phyloP scores from a whole-genome alignment of 768 basidiomycete genomes.

The Tricholoma sp. region DNA sequence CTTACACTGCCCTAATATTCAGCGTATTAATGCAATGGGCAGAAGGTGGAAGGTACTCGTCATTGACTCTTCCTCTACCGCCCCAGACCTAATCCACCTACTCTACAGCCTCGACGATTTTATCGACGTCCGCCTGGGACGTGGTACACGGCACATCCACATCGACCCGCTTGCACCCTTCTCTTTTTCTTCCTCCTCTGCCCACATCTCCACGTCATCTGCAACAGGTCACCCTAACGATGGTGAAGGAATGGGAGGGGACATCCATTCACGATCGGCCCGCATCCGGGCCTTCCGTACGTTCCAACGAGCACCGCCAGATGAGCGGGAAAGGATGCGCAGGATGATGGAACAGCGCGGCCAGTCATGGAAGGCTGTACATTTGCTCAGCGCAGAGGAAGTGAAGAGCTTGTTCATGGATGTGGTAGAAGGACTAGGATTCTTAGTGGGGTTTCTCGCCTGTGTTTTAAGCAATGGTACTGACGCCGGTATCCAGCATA shows the following conservation, averaged over 20 bases:
- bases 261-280: slow-evolving; percentile 51
- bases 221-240: not conserved
- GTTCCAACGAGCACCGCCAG: slow-evolving; percentile 58
- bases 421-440: slow-evolving; percentile 81
- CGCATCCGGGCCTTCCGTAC: slow-evolving; percentile 75
- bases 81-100: not conserved
- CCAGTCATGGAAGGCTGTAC: slow-evolving; percentile 65
- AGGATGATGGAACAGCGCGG: slow-evolving; percentile 37
- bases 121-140: slow-evolving; percentile 75
- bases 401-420: slow-evolving; percentile 77
- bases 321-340: slow-evolving; percentile 58
- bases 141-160: slow-evolving; percentile 45
- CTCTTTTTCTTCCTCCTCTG: slow-evolving; percentile 20
- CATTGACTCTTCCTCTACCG: not conserved
- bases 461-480: not conserved
- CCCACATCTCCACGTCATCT: slow-evolving; percentile 14
- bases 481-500: slow-evolving; percentile 45
- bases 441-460: slow-evolving; percentile 54
- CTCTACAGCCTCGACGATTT: slow-evolving; percentile 70
- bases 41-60: slow-evolving; percentile 64
- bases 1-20: slow-evolving; percentile 1
- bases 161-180: slow-evolving; percentile 32
- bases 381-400: slow-evolving; percentile 83
- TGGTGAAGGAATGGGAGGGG: slow-evolving; percentile 22
- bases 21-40: slow-evolving; percentile 94